Conservation (phyloP, 768 basidiomycete species). For the Termitomyces titanicus region DNA sequence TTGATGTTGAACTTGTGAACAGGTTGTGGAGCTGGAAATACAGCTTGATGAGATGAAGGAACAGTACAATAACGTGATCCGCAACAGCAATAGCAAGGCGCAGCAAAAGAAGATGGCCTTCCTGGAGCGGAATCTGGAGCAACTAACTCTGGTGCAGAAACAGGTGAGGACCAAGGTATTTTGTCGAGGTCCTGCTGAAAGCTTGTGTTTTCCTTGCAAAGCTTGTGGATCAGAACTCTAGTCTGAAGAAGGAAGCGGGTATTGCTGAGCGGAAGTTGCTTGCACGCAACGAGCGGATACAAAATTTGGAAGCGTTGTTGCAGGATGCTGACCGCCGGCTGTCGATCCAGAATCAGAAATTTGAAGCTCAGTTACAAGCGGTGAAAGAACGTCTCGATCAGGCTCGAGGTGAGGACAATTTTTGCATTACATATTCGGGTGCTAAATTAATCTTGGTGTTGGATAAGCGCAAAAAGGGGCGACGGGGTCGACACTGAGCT, state of each 20-base stretch:
- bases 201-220: slow-evolving; percentile 27
- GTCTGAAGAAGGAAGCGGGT: slow-evolving; percentile 95
- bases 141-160: slow-evolving; percentile 93
- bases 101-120: slow-evolving; percentile 99
- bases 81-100: slow-evolving; percentile 96
- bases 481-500: slow-evolving; percentile 67
- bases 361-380: slow-evolving; percentile 88
- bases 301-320: slow-evolving; percentile 89
- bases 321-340: slow-evolving; percentile 93
- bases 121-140: slow-evolving; percentile 94
- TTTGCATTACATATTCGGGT: slow-evolving; percentile 9
- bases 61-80: slow-evolving; percentile 97
- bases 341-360: slow-evolving; percentile 92
- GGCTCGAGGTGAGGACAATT: slow-evolving; percentile 69
- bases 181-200: neutral
- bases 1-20: slow-evolving; percentile 9
- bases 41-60: slow-evolving; percentile 98
- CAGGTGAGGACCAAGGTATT: slow-evolving; percentile 52
- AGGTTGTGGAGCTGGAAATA: slow-evolving; percentile 99
- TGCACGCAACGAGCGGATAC: slow-evolving; percentile 96
- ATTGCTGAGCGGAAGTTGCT: slow-evolving; percentile 95
- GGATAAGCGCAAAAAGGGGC: slow-evolving; percentile 73
- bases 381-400: slow-evolving; percentile 92
- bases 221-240: slow-evolving; percentile 98
- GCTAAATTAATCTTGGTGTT: slow-evolving; percentile 9